phyloP scores from a whole-genome alignment of 441 rosid genomes.

The Populus hybrid region DNA sequence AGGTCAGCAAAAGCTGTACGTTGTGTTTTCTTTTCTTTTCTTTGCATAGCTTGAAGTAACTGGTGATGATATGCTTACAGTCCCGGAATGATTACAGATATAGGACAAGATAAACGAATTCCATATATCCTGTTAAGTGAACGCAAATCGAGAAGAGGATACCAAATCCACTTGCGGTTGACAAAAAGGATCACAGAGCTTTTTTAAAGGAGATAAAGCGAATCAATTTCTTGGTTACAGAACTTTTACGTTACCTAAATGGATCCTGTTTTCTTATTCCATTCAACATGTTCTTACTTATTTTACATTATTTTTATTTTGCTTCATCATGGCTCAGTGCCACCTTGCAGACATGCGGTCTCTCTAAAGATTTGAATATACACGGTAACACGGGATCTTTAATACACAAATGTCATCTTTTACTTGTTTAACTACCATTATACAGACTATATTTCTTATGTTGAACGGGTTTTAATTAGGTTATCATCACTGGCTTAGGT shows the following conservation, averaged over 20 bases:
- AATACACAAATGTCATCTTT: no score
- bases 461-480: no score
- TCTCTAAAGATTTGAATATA: no score
- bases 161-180: slow-evolving; percentile 30
- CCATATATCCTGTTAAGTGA: neutral
- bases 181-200: slow-evolving; percentile 27
- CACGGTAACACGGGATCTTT: no score
- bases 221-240: slow-evolving; percentile 14
- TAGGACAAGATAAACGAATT: neutral
- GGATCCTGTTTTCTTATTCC: slow-evolving; percentile 6
- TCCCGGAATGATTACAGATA: slow-evolving; percentile 11
- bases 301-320: no score
- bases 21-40: no score
- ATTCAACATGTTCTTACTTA: no score
- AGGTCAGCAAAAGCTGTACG: neutral
- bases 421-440: no score
- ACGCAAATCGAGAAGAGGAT: slow-evolving; percentile 26
- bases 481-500: no score
- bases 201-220: slow-evolving; percentile 18
- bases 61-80: slow-evolving; percentile 2
- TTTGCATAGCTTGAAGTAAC: slow-evolving; percentile 3
- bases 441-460: no score
- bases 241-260: neutral
- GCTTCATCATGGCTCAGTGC: no score
- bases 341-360: no score